Evolutionary conservation across 257 asterid species (phyloP).

Genomic region (Nicotiana undulata): DNA sequence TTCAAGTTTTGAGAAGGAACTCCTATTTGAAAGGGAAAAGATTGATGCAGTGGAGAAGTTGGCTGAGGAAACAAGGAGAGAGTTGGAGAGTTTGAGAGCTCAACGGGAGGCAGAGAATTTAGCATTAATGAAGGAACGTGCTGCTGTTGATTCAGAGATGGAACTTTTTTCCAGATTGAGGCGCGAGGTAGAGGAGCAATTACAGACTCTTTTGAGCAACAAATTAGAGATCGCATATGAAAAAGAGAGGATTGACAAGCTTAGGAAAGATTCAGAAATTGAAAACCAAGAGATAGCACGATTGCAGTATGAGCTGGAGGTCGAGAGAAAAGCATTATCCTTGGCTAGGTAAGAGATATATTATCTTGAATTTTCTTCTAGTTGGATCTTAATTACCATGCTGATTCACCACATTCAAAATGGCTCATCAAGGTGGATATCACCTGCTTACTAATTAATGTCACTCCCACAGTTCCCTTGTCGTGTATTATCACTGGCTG

Average conservation of each 20-base stretch:
- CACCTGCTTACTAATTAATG: background rate
- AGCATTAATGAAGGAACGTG: constrained; percentile 70
- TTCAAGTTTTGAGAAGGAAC: constrained; percentile 65
- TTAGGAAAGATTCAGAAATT: constrained; percentile 67
- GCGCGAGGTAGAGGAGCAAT: constrained; percentile 78
- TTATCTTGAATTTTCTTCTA: constrained; percentile 1
- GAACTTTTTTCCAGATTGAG: constrained; percentile 76
- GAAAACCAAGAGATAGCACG: constrained; percentile 76
- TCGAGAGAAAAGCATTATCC: constrained; percentile 90
- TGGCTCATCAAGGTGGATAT: background rate
- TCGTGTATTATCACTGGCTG: background rate
- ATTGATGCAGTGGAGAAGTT: constrained; percentile 60
- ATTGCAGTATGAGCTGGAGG: constrained; percentile 89
- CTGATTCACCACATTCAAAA: background rate
- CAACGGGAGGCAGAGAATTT: constrained; percentile 71
- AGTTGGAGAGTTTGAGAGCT: constrained; percentile 70
- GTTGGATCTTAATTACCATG: background rate
- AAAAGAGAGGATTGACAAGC: constrained; percentile 78
- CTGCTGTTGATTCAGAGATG: constrained; percentile 89
- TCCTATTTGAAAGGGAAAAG: constrained; percentile 67
- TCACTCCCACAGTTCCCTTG: background rate
- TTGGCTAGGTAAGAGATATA: constrained; percentile 65
- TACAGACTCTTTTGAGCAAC: constrained; percentile 59
- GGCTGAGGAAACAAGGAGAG: constrained; percentile 75
- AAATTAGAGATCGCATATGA: constrained; percentile 78